A percentile compares a stretch with the other conserved stretches of the same genome.
phyloP scores from a whole-genome alignment of 179 eudicot genomes.

The Amaranthus tricolor region DNA sequence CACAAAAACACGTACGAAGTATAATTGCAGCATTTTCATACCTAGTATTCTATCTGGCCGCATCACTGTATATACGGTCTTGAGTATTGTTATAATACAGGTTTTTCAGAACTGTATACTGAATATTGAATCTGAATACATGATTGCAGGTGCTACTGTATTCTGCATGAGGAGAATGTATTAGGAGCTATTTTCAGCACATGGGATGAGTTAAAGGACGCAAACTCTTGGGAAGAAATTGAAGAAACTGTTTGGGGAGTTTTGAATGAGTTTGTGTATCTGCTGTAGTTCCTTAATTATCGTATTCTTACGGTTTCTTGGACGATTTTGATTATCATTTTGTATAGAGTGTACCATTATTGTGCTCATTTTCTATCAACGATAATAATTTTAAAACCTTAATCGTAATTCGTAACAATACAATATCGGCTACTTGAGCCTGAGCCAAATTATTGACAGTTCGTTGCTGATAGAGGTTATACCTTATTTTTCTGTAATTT shows the following conservation, averaged over 20 bases:
- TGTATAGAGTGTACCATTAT: too few species aligned
- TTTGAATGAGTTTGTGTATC: slow-evolving; percentile 44
- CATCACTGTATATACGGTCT: too few species aligned
- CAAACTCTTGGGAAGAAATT: slow-evolving; percentile 91
- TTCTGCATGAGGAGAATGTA: slow-evolving; percentile 78
- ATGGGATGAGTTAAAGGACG: slow-evolving; percentile 62
- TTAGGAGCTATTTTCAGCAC: slow-evolving; percentile 79
- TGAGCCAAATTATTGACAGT: too few species aligned
- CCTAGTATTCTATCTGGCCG: too few species aligned
- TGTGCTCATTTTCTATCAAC: too few species aligned
- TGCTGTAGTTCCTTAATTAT: slow-evolving; percentile 10
- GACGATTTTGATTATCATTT: background rate
- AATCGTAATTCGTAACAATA: too few species aligned
- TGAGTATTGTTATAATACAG: background rate
- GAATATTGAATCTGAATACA: background rate
- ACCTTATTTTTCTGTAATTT: too few species aligned
- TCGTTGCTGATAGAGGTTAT: too few species aligned
- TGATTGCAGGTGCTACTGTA: slow-evolving; percentile 79
- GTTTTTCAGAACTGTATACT: background rate
- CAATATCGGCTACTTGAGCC: too few species aligned
- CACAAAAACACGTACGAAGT: too few species aligned
- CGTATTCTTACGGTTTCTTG: background rate
- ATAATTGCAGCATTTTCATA: too few species aligned
- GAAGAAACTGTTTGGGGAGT: slow-evolving; percentile 86
- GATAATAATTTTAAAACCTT: too few species aligned